These are phyloP conservation scores for Lactuca saligna DNA, from an alignment of 129 eudicot genomes.

Conservation along the genomic window DNA sequence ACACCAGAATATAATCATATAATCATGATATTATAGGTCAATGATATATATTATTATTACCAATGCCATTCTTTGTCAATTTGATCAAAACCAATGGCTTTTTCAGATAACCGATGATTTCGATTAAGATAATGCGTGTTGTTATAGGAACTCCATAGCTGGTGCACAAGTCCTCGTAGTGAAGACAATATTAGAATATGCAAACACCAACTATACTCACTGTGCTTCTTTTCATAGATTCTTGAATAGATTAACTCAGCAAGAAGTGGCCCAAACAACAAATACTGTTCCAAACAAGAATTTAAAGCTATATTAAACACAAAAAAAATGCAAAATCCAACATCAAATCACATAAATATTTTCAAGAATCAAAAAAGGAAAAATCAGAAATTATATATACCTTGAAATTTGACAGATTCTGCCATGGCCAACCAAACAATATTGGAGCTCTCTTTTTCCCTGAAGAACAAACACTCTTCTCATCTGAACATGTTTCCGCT, in stretches of 20 bases:
- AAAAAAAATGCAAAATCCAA: not conserved
- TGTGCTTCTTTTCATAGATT: slow-evolving; percentile 35
- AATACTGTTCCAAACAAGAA: slow-evolving; percentile 48
- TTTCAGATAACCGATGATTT: slow-evolving; percentile 44
- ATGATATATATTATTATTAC: slow-evolving; percentile 37
- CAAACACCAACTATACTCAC: slow-evolving; percentile 45
- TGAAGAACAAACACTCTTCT: slow-evolving; percentile 24
- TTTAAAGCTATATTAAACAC: not conserved
- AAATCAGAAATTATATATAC: slow-evolving; percentile 23
- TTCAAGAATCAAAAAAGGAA: slow-evolving; percentile 5
- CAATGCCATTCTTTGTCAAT: slow-evolving; percentile 92
- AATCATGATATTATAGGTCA: not conserved
- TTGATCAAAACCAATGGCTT: slow-evolving; percentile 57
- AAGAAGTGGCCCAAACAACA: slow-evolving; percentile 62
- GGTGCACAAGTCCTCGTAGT: slow-evolving; percentile 65
- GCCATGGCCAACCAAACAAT: slow-evolving; percentile 90
- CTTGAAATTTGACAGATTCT: slow-evolving; percentile 61
- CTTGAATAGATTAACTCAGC: slow-evolving; percentile 45
- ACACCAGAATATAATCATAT: not conserved
- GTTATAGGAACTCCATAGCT: slow-evolving; percentile 53
- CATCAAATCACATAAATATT: not conserved
- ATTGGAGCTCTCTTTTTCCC: slow-evolving; percentile 46
- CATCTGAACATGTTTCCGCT: slow-evolving; percentile 16
- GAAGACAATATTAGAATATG: slow-evolving; percentile 57
- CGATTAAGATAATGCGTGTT: slow-evolving; percentile 53